phyloP scores from a whole-genome alignment of 768 basidiomycete species.

The Tylopilus sp. region DNA sequence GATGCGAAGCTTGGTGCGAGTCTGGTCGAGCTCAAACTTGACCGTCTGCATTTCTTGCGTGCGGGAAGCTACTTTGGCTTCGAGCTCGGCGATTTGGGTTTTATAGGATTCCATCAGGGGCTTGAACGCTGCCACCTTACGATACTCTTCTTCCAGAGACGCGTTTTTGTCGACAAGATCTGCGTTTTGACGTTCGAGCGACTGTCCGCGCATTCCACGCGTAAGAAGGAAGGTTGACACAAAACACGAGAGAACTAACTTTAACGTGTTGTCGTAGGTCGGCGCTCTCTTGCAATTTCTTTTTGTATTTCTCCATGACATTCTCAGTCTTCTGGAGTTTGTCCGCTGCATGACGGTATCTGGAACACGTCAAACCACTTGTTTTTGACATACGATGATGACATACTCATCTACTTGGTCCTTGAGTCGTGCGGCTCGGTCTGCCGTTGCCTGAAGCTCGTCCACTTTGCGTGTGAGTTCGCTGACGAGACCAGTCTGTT shows the following conservation, averaged over 20 bases:
- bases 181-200: constrained; percentile 90
- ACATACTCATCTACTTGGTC: constrained; percentile 91
- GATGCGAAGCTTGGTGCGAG: constrained; percentile 64
- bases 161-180: constrained; percentile 89
- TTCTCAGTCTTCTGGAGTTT: constrained; percentile 92
- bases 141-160: constrained; percentile 87
- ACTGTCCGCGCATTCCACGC: constrained; percentile 38
- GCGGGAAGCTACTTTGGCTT: constrained; percentile 61
- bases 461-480: constrained; percentile 79
- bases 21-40: constrained; percentile 75
- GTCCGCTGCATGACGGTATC: constrained; percentile 90
- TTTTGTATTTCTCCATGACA: constrained; percentile 98
- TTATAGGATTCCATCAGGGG: constrained; percentile 93
- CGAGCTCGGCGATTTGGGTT: constrained; percentile 77
- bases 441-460: constrained; percentile 74
- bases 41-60: constrained; percentile 70
- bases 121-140: constrained; percentile 81
- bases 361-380: constrained; percentile 26
- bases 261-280: constrained; percentile 86
- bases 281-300: constrained; percentile 93
- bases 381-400: not conserved
- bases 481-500: constrained; percentile 60
- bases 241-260: constrained; percentile 37
- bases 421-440: constrained; percentile 75
- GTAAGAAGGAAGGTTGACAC: not conserved